Evolutionary conservation across 2,329 filamentous ascomycete genomes (phyloP).

Genomic region (Ophiostoma sp.): DNA sequence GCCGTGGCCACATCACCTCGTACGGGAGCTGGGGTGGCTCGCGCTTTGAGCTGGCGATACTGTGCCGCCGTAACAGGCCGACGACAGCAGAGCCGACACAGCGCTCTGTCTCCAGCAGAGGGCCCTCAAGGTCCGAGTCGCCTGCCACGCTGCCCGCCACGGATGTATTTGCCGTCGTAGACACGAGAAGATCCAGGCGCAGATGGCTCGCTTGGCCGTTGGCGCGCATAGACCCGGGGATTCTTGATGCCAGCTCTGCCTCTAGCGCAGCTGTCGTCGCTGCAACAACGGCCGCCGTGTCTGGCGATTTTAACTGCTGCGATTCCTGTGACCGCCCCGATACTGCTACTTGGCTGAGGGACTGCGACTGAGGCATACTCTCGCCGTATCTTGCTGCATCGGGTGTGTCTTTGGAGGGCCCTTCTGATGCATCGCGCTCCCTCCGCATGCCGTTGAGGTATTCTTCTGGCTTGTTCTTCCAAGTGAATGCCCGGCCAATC

Average conservation of each 20-base stretch:
- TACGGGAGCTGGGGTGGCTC: background rate
- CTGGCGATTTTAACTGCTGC: background rate
- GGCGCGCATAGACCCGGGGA: slow-evolving; percentile 3
- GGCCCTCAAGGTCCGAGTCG: slow-evolving; percentile 47
- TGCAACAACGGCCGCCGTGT: slow-evolving; percentile 22
- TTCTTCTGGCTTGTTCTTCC: slow-evolving; percentile 60
- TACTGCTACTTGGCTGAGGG: background rate
- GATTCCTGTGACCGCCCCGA: background rate
- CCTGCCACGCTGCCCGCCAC: slow-evolving; percentile 51
- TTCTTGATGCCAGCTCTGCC: slow-evolving; percentile 10
- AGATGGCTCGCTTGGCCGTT: slow-evolving; percentile 37
- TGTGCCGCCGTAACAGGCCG: slow-evolving; percentile 58
- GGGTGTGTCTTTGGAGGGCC: background rate
- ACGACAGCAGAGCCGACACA: slow-evolving; percentile 35
- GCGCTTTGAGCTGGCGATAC: slow-evolving; percentile 39
- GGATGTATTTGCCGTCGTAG: slow-evolving; percentile 44
- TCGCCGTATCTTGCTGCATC: background rate
- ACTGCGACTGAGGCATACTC: background rate
- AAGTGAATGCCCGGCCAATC: slow-evolving; percentile 51
- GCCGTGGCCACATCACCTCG: slow-evolving; percentile 54
- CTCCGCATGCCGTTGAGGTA: slow-evolving; percentile 42
- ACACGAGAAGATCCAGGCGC: slow-evolving; percentile 39
- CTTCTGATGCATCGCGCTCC: background rate
- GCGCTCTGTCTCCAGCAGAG: slow-evolving; percentile 45
- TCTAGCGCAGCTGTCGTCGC: slow-evolving; percentile 16